A percentile compares a stretch with the other conserved stretches of the same genome.
These are phyloP conservation scores for Drechmeria coniospora DNA, from an alignment of 2,329 filamentous ascomycete genomes.

Conservation along the genomic window DNA sequence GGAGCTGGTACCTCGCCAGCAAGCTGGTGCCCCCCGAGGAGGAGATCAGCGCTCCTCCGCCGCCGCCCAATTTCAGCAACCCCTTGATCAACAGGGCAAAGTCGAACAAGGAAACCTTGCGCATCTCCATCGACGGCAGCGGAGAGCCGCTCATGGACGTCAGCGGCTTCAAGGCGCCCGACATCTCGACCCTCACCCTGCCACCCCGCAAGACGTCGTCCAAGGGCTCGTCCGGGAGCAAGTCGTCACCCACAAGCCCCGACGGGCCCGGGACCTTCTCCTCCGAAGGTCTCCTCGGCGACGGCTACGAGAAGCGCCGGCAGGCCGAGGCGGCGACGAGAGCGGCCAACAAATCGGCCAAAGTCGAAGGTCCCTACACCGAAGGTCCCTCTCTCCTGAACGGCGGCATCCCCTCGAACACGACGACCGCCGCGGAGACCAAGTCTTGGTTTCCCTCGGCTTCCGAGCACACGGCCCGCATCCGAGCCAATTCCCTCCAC, in stretches of 20 bases:
- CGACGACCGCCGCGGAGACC: conserved; percentile 10
- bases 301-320: conserved; percentile 31
- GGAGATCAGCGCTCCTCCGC: conserved; percentile 10
- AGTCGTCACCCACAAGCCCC: background rate
- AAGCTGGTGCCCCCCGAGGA: conserved; percentile 39
- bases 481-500: conserved; percentile 14
- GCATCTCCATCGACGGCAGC: conserved; percentile 19
- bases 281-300: conserved; percentile 34
- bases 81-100: background rate
- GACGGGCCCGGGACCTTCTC: conserved; percentile 27
- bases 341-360: conserved; percentile 18
- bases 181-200: conserved; percentile 1
- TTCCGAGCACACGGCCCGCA: conserved; percentile 20
- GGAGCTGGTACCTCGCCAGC: conserved; percentile 81
- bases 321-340: conserved; percentile 14
- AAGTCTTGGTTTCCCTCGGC: conserved; percentile 22
- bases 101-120: conserved; percentile 12
- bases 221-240: background rate
- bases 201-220: background rate
- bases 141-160: conserved; percentile 7
- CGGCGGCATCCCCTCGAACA: conserved; percentile 11
- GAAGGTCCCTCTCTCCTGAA: conserved; percentile 43
- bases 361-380: conserved; percentile 28
- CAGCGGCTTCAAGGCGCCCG: conserved; percentile 6
- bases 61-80: conserved; percentile 4